A percentile compares a stretch with the other conserved stretches of the same genome.
Evolutionary conservation across 2,329 filamentous ascomycete genomes (phyloP).

Genomic region (Colletotrichum costaricense): DNA sequence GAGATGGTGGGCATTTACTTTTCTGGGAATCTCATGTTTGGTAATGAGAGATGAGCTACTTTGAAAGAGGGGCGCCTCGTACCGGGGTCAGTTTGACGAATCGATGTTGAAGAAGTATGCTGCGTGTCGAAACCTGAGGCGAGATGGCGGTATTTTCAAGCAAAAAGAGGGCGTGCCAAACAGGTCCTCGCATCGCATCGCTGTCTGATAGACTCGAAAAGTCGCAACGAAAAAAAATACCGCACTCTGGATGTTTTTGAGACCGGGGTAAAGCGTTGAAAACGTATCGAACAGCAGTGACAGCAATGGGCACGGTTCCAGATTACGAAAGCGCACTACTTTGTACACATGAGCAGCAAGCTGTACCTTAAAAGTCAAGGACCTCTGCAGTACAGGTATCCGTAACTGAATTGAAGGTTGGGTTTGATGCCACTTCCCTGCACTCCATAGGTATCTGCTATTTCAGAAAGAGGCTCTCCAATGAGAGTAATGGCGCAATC

Average conservation of each 20-base stretch:
- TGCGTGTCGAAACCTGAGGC: neutral
- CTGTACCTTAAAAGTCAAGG: too few relatives aligned
- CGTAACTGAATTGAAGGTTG: neutral
- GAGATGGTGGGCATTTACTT: conserved; percentile 7
- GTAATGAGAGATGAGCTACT: neutral
- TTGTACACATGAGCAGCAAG: too few relatives aligned
- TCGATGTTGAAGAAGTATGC: neutral
- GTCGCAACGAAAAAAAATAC: neutral
- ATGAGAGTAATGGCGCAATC: neutral
- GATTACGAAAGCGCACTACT: too few relatives aligned
- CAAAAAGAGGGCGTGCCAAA: neutral
- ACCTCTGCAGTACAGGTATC: too few relatives aligned
- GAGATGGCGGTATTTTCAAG: neutral
- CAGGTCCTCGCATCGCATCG: neutral
- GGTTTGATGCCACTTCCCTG: neutral
- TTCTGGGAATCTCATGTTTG: conserved; percentile 1
- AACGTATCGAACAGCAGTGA: neutral
- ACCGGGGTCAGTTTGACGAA: too few relatives aligned
- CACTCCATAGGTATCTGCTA: too few relatives aligned
- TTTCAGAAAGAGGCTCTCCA: neutral
- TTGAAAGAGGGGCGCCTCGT: too few relatives aligned
- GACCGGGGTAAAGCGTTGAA: neutral
- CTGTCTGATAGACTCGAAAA: too few relatives aligned
- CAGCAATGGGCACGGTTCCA: neutral
- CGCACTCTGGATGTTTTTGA: neutral